Conservation (phyloP, 306 rosid species). For the barrel medic (Medicago truncatula) region MtrunA17r5.0-ANR NC_053046.1:9206001-9206500, state of each 20-base stretch:
- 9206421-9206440: constrained; percentile 52
- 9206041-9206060: neutral
- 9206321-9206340: neutral
- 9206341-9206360: neutral
- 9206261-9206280: neutral
- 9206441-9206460: constrained; percentile 45
- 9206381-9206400: constrained; percentile 52
- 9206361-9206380: constrained; percentile 39
- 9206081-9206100: too few species aligned
- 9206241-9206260: neutral
- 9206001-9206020: too few species aligned
- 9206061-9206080: too few species aligned
- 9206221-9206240: neutral
- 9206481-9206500: constrained; percentile 24
- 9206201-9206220: neutral
- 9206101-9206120: neutral
- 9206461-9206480: constrained; percentile 40
- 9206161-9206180: neutral
- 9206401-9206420: constrained; percentile 47
- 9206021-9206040: neutral
- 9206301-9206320: neutral
- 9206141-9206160: neutral
- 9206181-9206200: neutral
- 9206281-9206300: too few species aligned
- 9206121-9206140: neutral